Evolutionary conservation across 2,329 filamentous ascomycete genomes (phyloP), one percentile per base, ranked within the genome.

Genomic region (Pseudogymnoascus sp.): DNA sequence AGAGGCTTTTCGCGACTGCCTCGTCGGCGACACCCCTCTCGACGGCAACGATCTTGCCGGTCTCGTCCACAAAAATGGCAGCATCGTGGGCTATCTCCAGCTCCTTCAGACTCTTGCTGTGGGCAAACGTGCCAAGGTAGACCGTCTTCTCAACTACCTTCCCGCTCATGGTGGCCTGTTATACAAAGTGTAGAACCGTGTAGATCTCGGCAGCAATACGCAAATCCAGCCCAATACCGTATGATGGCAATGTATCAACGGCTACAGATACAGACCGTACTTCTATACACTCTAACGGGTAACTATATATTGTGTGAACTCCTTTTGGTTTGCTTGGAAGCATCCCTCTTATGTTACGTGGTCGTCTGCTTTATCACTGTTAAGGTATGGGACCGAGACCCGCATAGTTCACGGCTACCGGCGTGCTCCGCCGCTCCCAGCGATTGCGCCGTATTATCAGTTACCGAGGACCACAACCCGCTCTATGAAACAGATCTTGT

Each of bases 71-170:
- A 63, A 73, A 80, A 67, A 80, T 77, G 47, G 74, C 76, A 25
- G 74, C 77, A 63, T 75, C 70, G 37, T 75, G 71, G 32, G 74
- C 74, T 62, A 79, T 77, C 37, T 82, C 79, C n/a, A 83, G 72
- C 41, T 76, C 73, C 11, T 72, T 74, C 59, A 76, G 72, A 20
- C 70, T 78, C 67, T 70, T 76, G 69, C 71, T 82, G 69, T 88
- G 81, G 11, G 87, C 79, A 67, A 88, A 88, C 0, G 81, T 78
- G 11, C 86, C 86, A 18, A 79, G 64, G 67, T 84, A 89, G 50
- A 88, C 69, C 0, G 74, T 2, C 60, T 58, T 59, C 43, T 61
- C 62, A 62, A 57, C 34, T 41, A 9, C 43, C 43, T 57, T 58
- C 22, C 57, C 37, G 28, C 58, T 72, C 58, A 62, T 63, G 20